Conservation (phyloP, 164 flowering plant genomes). For the Buxus sempervirens region DNA sequence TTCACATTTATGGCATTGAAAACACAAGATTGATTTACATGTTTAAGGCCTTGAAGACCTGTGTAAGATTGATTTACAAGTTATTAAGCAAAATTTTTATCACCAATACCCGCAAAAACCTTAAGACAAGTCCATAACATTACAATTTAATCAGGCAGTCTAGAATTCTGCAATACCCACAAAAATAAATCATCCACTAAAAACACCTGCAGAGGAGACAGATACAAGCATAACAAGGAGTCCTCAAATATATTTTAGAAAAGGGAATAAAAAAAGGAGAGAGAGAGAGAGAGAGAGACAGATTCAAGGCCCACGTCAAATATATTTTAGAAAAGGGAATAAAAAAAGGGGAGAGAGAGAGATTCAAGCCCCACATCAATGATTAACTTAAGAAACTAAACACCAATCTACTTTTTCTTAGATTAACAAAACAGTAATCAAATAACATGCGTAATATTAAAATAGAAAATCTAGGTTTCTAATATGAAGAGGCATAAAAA, state of each 20-base stretch:
- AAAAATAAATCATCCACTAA: neutral
- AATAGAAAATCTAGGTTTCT: no score
- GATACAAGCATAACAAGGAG: neutral
- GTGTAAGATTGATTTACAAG: neutral
- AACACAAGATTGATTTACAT: neutral
- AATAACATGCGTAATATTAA: no score
- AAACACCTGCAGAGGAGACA: neutral
- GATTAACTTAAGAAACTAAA: neutral
- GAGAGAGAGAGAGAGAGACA: no score
- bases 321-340: no score
- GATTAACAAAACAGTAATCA: neutral
- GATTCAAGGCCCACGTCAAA: no score
- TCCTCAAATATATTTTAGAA: no score
- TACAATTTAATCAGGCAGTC: neutral
- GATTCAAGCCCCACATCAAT: no score
- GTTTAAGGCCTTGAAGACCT: neutral
- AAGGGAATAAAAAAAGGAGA: no score
- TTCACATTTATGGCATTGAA: neutral
- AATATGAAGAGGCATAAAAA: no score
- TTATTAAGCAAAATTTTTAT: no score
- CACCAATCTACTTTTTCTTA: neutral
- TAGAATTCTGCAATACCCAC: neutral
- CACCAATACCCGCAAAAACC: neutral
- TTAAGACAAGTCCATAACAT: neutral
- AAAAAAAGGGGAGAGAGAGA: no score